Percentiles rank a stretch among this genome's conserved stretches.
Conservation (phyloP, 2,329 filamentous ascomycete genomes). For the Fusarium irregulare region DNA sequence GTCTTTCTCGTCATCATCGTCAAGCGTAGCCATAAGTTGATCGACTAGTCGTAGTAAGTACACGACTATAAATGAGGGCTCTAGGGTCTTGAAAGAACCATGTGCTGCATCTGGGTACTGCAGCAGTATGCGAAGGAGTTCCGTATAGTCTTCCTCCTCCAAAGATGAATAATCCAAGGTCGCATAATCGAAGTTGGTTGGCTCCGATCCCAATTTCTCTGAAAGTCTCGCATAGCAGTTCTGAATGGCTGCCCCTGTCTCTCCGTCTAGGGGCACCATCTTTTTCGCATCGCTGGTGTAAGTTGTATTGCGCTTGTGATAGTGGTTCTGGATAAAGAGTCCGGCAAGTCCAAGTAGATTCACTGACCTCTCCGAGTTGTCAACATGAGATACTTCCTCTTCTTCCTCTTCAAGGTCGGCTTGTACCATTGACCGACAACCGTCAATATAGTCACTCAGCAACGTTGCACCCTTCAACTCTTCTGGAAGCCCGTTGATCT, state of each 20-base stretch:
- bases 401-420: constrained; percentile 3
- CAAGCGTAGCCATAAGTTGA: constrained; percentile 51
- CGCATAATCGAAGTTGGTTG: constrained; percentile 19
- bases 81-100: constrained; percentile 73
- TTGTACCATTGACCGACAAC: constrained; percentile 17
- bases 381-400: constrained; percentile 18
- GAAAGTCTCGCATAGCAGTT: constrained; percentile 41
- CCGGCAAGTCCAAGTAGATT: constrained; percentile 31
- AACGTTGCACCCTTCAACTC: constrained; percentile 25
- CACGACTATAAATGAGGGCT: constrained; percentile 72
- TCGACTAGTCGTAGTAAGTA: constrained; percentile 58
- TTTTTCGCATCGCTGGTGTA: constrained; percentile 42
- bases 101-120: constrained; percentile 74
- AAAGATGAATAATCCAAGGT: constrained; percentile 25
- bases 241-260: constrained; percentile 37
- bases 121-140: constrained; percentile 65
- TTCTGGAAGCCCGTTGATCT: constrained; percentile 56
- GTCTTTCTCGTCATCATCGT: constrained; percentile 61
- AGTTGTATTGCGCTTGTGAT: constrained; percentile 40
- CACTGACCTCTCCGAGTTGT: constrained; percentile 23
- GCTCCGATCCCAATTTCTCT: constrained; percentile 4
- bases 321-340: constrained; percentile 42
- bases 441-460: constrained; percentile 39
- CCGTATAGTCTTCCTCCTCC: constrained; percentile 39
- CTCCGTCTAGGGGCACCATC: constrained; percentile 48